phyloP scores from a whole-genome alignment of 2,329 filamentous ascomycete species.

The Dothiorella sarmentorum region DNA sequence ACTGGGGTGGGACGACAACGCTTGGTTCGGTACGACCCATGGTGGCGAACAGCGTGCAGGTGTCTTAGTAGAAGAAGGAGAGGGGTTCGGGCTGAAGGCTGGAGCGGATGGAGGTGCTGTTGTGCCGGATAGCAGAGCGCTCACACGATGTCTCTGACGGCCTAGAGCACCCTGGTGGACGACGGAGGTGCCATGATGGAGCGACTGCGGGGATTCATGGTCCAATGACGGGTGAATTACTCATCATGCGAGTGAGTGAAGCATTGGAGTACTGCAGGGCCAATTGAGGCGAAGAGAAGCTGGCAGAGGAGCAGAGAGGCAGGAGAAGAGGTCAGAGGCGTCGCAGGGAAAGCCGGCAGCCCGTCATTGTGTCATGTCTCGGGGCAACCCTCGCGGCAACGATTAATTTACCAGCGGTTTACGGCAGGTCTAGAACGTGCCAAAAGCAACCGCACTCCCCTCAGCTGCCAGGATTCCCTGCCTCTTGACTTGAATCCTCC shows the following conservation, averaged over 20 bases:
- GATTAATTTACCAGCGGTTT: background rate
- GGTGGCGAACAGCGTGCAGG: background rate
- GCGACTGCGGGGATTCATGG: background rate
- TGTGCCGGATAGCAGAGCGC: background rate
- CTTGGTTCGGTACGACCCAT: slow-evolving; percentile 40
- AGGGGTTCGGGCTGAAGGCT: background rate
- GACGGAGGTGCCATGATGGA: background rate
- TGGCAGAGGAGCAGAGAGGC: background rate
- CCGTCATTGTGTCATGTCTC: background rate
- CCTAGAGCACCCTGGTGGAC: slow-evolving; percentile 4
- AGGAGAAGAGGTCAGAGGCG: background rate
- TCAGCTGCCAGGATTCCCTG: too few relatives aligned
- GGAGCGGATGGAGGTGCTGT: background rate
- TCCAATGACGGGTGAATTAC: background rate
- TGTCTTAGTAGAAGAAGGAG: background rate
- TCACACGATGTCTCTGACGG: background rate
- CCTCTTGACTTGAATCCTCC: too few relatives aligned
- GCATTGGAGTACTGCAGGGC: background rate
- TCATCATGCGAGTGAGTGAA: background rate
- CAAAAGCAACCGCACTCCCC: background rate
- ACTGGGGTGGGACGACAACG: slow-evolving; percentile 34
- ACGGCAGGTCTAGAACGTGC: slow-evolving; percentile 6
- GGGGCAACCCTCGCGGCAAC: background rate
- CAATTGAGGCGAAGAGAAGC: background rate
- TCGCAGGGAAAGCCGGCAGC: background rate